These are phyloP conservation scores for Blastocystis sp. DNA, from an alignment of 352 stramenopile species.

Conservation along the genomic window DNA sequence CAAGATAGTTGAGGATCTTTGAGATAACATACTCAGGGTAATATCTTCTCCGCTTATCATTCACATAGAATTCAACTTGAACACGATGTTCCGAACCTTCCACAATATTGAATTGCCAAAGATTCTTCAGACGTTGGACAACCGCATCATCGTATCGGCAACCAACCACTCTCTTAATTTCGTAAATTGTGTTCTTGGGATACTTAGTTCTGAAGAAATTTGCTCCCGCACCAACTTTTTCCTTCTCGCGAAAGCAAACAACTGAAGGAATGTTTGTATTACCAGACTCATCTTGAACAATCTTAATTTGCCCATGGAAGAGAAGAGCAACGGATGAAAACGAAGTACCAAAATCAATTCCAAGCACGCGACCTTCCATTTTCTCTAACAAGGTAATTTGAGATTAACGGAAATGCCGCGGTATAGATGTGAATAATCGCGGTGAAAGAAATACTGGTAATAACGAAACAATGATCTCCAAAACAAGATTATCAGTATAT, in stretches of 20 bases:
- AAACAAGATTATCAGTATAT: too few relatives aligned
- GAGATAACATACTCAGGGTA: constrained; percentile 48
- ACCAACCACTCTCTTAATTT: constrained; percentile 46
- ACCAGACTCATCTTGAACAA: constrained; percentile 26
- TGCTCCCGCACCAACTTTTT: constrained; percentile 2
- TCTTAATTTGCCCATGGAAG: not conserved
- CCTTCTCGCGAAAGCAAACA: constrained; percentile 42
- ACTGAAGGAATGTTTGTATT: constrained; percentile 30
- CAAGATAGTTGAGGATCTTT: constrained; percentile 38
- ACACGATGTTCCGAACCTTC: constrained; percentile 17
- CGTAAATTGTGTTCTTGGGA: constrained; percentile 44
- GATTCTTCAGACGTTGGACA: not conserved
- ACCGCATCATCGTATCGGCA: constrained; percentile 42
- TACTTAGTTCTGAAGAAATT: not conserved
- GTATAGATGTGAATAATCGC: not conserved
- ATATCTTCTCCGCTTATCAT: constrained; percentile 3
- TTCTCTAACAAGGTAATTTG: not conserved
- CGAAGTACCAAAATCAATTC: constrained; percentile 58
- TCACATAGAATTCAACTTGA: not conserved
- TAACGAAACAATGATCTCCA: too few relatives aligned
- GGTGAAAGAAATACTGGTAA: too few relatives aligned
- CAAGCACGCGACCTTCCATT: not conserved
- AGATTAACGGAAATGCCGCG: not conserved
- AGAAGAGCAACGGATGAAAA: constrained; percentile 39
- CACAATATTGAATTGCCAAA: not conserved